A percentile compares a stretch with the other conserved stretches of the same genome.
phyloP scores from a whole-genome alignment of 1,139 yeast genomes.

The Saccharomycopsis hybrid region DNA sequence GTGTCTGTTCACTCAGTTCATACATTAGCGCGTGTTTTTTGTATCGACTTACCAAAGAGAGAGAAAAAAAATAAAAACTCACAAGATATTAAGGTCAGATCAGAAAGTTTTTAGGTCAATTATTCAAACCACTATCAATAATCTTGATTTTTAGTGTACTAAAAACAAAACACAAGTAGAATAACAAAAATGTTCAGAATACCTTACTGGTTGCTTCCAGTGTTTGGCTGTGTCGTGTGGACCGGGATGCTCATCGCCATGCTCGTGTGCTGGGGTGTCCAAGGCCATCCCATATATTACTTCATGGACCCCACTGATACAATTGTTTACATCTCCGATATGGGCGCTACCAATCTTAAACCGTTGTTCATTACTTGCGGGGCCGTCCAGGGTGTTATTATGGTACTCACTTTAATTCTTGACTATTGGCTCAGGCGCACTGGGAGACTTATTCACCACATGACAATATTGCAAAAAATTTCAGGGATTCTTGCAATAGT shows the following conservation, averaged over 20 bases:
- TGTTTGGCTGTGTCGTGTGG: conserved; percentile 62
- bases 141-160: no score
- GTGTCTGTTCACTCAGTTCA: no score
- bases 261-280: conserved; percentile 65
- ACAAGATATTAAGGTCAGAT: no score
- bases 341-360: conserved; percentile 79
- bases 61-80: no score
- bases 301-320: conserved; percentile 45
- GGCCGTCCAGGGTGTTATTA: conserved; percentile 73
- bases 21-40: no score
- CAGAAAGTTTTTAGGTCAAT: no score
- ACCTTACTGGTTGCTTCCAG: no score
- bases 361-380: conserved; percentile 80
- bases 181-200: no score
- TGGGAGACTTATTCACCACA: conserved; percentile 49
- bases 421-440: conserved; percentile 50
- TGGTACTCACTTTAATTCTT: conserved; percentile 54
- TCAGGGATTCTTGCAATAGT: conserved; percentile 38
- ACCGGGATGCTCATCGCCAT: conserved; percentile 74
- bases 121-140: no score
- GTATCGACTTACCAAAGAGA: no score
- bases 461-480: conserved; percentile 26
- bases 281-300: conserved; percentile 67
- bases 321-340: conserved; percentile 74
- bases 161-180: no score